Base-by-base conservation (phyloP, 2,329 filamentous ascomycete genomes). In the Seiridium cupressi region DNA sequence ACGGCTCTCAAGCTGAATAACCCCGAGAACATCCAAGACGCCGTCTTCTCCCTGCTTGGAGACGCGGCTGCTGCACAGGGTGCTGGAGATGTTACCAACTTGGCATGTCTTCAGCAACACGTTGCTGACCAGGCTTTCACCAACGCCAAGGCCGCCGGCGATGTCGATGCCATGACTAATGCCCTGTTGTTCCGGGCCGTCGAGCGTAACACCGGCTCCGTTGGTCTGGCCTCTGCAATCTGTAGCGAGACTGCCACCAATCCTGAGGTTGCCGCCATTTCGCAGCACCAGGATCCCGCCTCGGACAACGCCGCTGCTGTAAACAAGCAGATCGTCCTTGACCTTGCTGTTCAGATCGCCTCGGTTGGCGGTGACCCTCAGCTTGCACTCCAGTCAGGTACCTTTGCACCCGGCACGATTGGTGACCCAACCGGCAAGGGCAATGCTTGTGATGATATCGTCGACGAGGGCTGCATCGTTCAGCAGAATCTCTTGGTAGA, bases 221-320 rank as follows among this genome's bases (percentile, higher is more conserved):
- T 89, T 62, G 86, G 86, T 55, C 72, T 78, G 49, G 80, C 79
- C n/a, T 86, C 83, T 51, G 83, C 80, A 38, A 73, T 81, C 54
- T 90, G 87, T 76, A 79, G 73, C 42, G 70, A 85, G 68, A 77
- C 73, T 46, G 84, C 87, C 13, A 77, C 79, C 60, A 90, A 90
- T 74, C 81, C 87, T 3, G 87, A 90, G 75, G 88, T 90, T 67
- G 82, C 79, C 35, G 85, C 85, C 48, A 71, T 90, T 61, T 74
- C 78, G 58, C 86, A 89, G 73, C 87, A 90, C 73, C 87, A 90
- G 74, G 88, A 90, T 70, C 86, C 88, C 35, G 88, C 87, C 26
- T 84, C 84, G 0, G 69, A 78, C 3, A 81, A 80, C 47, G 84
- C 86, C 10, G 79, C 81, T 11, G 80, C 71, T 1, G 74, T 77